A percentile compares a stretch with the other conserved stretches of the same genome.
These are phyloP conservation scores for Piromyces finnis DNA, from an alignment of 192 early-diverging fungal genomes.

Conservation along the genomic window DNA sequence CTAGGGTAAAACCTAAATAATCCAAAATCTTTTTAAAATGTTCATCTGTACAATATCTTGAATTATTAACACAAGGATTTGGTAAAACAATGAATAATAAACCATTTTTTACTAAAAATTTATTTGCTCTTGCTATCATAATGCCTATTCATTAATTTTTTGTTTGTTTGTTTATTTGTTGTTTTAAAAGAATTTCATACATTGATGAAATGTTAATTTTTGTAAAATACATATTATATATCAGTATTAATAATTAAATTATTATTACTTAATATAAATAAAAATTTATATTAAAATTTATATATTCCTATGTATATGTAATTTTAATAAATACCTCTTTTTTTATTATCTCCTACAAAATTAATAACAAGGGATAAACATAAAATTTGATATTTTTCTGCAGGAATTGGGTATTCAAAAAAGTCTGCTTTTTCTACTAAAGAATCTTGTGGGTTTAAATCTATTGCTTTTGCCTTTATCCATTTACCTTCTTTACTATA, in stretches of 20 bases:
- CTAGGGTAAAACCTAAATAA: conserved; percentile 41
- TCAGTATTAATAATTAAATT: too few relatives aligned
- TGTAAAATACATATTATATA: too few relatives aligned
- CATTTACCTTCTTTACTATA: conserved; percentile 45
- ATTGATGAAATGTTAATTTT: too few relatives aligned
- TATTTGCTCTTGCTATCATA: conserved; percentile 32
- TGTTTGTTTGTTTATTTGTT: background rate
- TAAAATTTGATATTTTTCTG: conserved; percentile 50
- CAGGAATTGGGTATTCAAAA: conserved; percentile 41
- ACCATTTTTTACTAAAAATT: conserved; percentile 26
- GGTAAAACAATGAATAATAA: conserved; percentile 64
- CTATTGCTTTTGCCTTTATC: conserved; percentile 60
- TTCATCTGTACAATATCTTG: conserved; percentile 66
- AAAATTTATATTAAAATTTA: too few relatives aligned
- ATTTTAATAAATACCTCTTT: conserved; percentile 26
- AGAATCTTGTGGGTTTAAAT: conserved; percentile 67
- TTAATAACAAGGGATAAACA: conserved; percentile 74
- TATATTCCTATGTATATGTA: too few relatives aligned
- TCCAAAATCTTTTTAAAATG: conserved; percentile 39
- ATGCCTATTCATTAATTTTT: conserved; percentile 12
- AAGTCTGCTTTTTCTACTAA: conserved; percentile 65
- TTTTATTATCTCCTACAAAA: conserved; percentile 59
- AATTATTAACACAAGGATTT: conserved; percentile 64
- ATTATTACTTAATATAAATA: too few relatives aligned
- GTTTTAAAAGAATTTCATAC: background rate